Evolutionary conservation across 768 basidiomycete species (phyloP).

Genomic region (Rhodocollybia butyracea): DNA sequence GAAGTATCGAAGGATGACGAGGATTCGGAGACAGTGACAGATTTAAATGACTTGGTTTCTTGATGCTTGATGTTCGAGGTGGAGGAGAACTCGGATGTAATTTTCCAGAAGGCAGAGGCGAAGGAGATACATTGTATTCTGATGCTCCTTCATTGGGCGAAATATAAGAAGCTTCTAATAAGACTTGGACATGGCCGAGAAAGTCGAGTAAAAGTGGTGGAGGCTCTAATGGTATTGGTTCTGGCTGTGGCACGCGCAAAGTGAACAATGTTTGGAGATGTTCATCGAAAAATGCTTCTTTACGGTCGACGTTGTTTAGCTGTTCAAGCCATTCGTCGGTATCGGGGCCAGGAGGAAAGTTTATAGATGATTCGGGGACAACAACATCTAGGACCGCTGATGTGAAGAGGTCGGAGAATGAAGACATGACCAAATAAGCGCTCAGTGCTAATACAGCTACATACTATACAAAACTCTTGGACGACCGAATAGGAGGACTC

Average conservation of each 20-base stretch:
- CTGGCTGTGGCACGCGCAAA: slow-evolving; percentile 5
- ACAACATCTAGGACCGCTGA: slow-evolving; percentile 2
- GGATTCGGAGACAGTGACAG: slow-evolving; percentile 4
- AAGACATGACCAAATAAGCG: no score
- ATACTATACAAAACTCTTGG: background rate
- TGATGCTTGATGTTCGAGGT: slow-evolving; percentile 2
- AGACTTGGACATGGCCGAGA: slow-evolving; percentile 2
- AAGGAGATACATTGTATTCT: slow-evolving; percentile 1
- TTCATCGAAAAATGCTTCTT: slow-evolving; percentile 8
- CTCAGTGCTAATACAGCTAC: no score
- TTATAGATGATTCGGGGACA: slow-evolving; percentile 1
- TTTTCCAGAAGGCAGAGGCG: background rate
- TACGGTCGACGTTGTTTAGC: background rate
- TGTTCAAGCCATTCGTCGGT: background rate
- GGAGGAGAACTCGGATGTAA: background rate
- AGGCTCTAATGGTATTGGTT: background rate
- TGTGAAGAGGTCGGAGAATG: slow-evolving; percentile 6
- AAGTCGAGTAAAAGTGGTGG: background rate
- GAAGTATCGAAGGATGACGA: slow-evolving; percentile 64
- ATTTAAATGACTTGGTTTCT: slow-evolving; percentile 3
- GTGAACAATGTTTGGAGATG: slow-evolving; percentile 2
- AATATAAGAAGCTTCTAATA: slow-evolving; percentile 6
- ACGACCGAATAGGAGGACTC: background rate
- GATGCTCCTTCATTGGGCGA: background rate
- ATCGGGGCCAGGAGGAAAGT: background rate